Base-by-base conservation (phyloP, 1,284 basidiomycete genomes). In the Rhodotorula sp. region DNA sequence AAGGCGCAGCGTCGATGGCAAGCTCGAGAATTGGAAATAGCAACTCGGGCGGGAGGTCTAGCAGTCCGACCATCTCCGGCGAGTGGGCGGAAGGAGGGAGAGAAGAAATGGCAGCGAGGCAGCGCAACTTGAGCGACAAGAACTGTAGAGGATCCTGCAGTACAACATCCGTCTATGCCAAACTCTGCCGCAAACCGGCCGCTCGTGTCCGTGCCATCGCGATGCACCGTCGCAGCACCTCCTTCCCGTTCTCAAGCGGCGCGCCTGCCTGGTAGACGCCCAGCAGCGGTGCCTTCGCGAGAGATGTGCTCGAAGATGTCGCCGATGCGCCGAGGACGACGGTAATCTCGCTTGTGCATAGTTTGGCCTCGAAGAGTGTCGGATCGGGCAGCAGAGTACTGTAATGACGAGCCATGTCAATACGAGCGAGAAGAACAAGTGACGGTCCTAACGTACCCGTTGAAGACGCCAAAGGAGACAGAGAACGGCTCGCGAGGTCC, bases 321-420 rank as follows among this genome's bases (percentile, higher is more conserved):
- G 59, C 1, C 13, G 48, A 24, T 1, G 68, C 26, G 28, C 68
- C 60, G 53, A 74, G 50, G 22, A 68, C 70, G 59, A 74, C 54
- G 20, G 73, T 68, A 62, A 74, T 52, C 26, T 67, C 64, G n/a
- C 71, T 67, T 0, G 68, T 54, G 64, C 70, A 74, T 2, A 72
- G 64, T 10, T 68, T 54, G 3, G 65, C 59, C 57, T 74, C 73
- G 62, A 74, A 74, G 8, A 66, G 53, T 4, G 71, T 72, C 9
- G 73, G 70, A 48, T 74, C 71, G 46, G 68, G 66, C 11, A 74
- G 64, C 28, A 74, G 30, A 7, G 67, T 64, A 11, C 73, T 74
- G 66, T 24, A 24, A 20, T 18, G 44, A 16, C 4, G 28, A 24
- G 18, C 6, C 11, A 16, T 8, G 44, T 34, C 53, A 63, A 54